Percentiles rank a stretch among this genome's conserved stretches.
These are phyloP conservation scores for Smallanthus sonchifolius DNA, from an alignment of 129 eudicot genomes.

Conservation along the genomic window DNA sequence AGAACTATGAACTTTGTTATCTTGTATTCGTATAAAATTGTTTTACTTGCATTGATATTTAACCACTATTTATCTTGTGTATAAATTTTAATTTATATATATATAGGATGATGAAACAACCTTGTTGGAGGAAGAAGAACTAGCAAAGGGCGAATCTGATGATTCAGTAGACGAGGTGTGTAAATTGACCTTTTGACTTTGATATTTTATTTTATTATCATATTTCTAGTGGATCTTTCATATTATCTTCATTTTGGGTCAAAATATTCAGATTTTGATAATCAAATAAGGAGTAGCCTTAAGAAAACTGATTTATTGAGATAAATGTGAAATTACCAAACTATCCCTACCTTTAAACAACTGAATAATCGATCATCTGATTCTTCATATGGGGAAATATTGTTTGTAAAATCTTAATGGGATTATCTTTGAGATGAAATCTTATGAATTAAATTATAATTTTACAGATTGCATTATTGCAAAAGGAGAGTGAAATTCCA, in stretches of 20 bases:
- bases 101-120: constrained; percentile 95
- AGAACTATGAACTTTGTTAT: neutral
- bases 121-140: constrained; percentile 83
- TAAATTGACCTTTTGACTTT: constrained; percentile 1
- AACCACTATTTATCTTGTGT: neutral
- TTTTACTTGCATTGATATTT: neutral
- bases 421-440: neutral
- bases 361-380: too few relatives aligned
- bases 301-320: too few relatives aligned
- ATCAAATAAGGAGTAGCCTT: too few relatives aligned
- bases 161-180: constrained; percentile 69
- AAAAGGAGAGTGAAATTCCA: constrained; percentile 83
- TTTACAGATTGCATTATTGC: constrained; percentile 78
- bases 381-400: neutral
- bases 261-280: too few relatives aligned
- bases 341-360: too few relatives aligned
- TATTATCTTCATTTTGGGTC: too few relatives aligned
- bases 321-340: too few relatives aligned
- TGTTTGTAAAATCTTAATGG: constrained; percentile 4
- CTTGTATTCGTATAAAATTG: neutral
- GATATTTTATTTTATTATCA: too few relatives aligned
- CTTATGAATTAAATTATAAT: neutral
- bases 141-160: constrained; percentile 59
- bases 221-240: too few relatives aligned
- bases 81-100: neutral